Evolutionary conservation across 176 grass and related monocot species (phyloP).

Genomic region (Carex littledalei): DNA sequence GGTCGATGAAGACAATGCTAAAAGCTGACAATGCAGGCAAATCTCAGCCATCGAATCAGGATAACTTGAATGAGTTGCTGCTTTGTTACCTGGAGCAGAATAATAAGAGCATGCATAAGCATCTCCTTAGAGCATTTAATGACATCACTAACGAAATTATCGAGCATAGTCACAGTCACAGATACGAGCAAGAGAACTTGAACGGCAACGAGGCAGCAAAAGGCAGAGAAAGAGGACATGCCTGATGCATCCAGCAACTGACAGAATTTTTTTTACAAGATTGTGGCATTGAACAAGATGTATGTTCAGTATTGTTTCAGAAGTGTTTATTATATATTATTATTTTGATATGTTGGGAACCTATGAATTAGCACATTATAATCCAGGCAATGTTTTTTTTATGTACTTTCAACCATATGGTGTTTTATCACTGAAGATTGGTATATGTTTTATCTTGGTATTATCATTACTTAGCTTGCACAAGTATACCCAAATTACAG

Average conservation of each 20-base stretch:
- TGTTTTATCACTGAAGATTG: neutral
- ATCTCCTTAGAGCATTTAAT: conserved; percentile 53
- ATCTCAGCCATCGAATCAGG: conserved; percentile 42
- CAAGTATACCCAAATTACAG: neutral
- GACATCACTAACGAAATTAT: conserved; percentile 39
- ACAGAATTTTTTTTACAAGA: no score
- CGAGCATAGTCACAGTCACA: neutral
- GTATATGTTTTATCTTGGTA: neutral
- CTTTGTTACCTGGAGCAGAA: conserved; percentile 69
- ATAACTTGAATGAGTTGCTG: conserved; percentile 70
- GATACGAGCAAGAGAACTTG: neutral
- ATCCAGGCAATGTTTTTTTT: neutral
- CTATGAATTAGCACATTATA: neutral
- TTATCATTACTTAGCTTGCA: neutral
- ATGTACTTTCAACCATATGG: neutral
- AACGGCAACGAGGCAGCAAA: neutral
- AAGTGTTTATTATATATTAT: no score
- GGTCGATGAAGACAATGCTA: conserved; percentile 59
- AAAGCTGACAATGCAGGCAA: conserved; percentile 22
- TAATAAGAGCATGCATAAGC: conserved; percentile 45
- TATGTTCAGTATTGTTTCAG: no score
- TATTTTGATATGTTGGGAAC: neutral
- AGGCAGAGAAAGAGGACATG: neutral
- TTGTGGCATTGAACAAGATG: no score
- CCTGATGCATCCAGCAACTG: neutral